Base-by-base conservation (phyloP, 108 stramenopile species). In the Skeletonema tropicum region DNA sequence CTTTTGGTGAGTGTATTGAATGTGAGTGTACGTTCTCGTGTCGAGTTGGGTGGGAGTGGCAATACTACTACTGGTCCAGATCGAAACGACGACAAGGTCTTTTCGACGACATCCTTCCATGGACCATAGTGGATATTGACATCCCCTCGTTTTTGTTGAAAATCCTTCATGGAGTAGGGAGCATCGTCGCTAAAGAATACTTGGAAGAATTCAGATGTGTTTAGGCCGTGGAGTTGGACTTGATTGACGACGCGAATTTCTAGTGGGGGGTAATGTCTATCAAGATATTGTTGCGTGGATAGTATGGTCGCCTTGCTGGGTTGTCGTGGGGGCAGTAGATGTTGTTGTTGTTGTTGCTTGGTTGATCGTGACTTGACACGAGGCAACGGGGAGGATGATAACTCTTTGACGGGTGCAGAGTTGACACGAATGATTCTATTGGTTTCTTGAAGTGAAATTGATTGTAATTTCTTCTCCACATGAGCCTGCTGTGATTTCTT, bases 131-230 rank as follows among this genome's bases (percentile, higher is more conserved):
- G 58, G 70, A 94, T 84, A 67, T 94, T 84, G 15, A 89, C 79
- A 68, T 94, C 94, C 11, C 88, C 85, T 30, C 88, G 69, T 39
- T 85, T 79, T 26, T 68, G 74, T 63, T 94, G 94, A 74, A 92
- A 92, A 31, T 92, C 91, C 49, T 21, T 75, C 78, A 89, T 91
- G 29, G 75, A 85, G 65, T 88, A 92, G 1, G 94, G 94, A 17
- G 94, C 94, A 55, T 89, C 73, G 35, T 94, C 90, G 23, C 87
- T 82, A 49, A 90, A 92, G 59, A 94, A 94, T 0, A 94, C 90
- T 66, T 84, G 70, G 63, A 94, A 94, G 64, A 94, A 90, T 33
- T 91, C 63, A 0, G 86, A 86, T 15, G 80, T 64, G 64, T 90
- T 76, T 10, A 94, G 77, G 12, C 88, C 89, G 1, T 66, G 70